Evolutionary conservation across 305 asterid genomes (phyloP).

Genomic region (Solanum chacoense): DNA sequence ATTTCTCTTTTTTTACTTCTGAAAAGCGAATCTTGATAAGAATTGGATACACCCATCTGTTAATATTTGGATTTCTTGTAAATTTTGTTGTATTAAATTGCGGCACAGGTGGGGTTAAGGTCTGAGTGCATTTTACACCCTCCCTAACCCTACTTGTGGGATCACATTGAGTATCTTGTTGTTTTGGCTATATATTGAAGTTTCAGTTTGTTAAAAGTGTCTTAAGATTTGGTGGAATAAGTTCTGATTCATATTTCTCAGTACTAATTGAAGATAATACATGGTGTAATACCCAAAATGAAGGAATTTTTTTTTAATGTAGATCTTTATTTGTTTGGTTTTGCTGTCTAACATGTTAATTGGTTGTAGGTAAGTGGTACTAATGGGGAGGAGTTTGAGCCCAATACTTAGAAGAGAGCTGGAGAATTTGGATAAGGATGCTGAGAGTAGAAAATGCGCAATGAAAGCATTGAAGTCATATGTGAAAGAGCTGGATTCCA

Average conservation of each 20-base stretch:
- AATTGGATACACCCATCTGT: background rate
- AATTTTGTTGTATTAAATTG: background rate
- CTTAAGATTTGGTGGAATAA: background rate
- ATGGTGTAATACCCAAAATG: background rate
- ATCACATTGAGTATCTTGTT: background rate
- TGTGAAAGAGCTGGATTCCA: conserved; percentile 85
- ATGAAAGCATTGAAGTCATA: conserved; percentile 78
- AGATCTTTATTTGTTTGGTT: background rate
- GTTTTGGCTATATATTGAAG: background rate
- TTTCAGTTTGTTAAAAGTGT: background rate
- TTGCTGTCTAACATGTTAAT: background rate
- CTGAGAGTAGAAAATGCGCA: conserved; percentile 81
- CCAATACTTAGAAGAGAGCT: conserved; percentile 62
- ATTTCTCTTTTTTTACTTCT: background rate
- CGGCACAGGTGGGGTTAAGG: background rate
- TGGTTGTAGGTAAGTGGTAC: background rate
- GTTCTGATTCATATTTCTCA: background rate
- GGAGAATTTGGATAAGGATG: conserved; percentile 93
- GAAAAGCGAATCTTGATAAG: background rate
- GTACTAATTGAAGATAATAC: background rate
- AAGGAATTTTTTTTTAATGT: background rate
- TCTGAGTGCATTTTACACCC: background rate
- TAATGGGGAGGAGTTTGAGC: conserved; percentile 68
- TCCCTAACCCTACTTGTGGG: background rate
- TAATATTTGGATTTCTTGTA: background rate